phyloP scores from a whole-genome alignment of 371 early-diverging fungal species.

The Rhizomucor miehei region DNA sequence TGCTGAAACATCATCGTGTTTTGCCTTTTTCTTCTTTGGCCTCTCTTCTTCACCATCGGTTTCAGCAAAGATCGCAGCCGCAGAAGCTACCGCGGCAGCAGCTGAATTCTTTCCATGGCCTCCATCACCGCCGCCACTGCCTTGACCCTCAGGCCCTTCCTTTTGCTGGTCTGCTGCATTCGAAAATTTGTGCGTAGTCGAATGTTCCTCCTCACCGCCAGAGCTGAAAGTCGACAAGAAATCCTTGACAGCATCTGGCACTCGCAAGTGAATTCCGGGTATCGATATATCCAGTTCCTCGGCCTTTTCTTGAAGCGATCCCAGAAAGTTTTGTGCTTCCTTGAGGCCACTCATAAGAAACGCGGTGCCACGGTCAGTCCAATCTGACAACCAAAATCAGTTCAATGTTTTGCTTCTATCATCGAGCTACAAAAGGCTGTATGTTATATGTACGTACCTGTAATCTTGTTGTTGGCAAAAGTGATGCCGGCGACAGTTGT shows the following conservation, averaged over 20 bases:
- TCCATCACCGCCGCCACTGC: conserved; percentile 7
- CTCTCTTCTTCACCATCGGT: conserved; percentile 19
- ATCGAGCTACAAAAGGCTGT: background rate
- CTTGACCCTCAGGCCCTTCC: conserved; percentile 8
- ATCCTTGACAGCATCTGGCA: conserved; percentile 35
- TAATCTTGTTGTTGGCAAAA: conserved; percentile 39
- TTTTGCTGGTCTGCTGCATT: conserved; percentile 7
- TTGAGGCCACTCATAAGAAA: conserved; percentile 22
- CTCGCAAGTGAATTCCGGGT: conserved; percentile 34
- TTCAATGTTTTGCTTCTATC: too few relatives aligned
- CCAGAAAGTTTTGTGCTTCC: conserved; percentile 19
- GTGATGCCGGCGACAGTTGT: conserved; percentile 41
- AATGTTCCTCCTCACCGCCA: conserved; percentile 9
- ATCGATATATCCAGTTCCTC: conserved; percentile 34
- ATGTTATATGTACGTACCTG: conserved; percentile 23
- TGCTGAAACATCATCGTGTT: conserved; percentile 5
- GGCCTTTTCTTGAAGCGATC: conserved; percentile 22
- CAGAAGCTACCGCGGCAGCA: conserved; percentile 28
- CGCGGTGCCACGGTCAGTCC: conserved; percentile 27
- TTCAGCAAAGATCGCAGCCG: conserved; percentile 13
- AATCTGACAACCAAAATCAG: conserved; percentile 22
- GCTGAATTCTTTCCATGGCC: conserved; percentile 15
- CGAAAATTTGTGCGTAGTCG: conserved; percentile 16
- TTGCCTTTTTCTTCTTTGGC: conserved; percentile 16
- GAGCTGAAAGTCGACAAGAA: conserved; percentile 18